A percentile compares a stretch with the other conserved stretches of the same genome.
phyloP scores from a whole-genome alignment of 2,329 filamentous ascomycete genomes.

The Magnaporthiopsis rhizophila region DNA sequence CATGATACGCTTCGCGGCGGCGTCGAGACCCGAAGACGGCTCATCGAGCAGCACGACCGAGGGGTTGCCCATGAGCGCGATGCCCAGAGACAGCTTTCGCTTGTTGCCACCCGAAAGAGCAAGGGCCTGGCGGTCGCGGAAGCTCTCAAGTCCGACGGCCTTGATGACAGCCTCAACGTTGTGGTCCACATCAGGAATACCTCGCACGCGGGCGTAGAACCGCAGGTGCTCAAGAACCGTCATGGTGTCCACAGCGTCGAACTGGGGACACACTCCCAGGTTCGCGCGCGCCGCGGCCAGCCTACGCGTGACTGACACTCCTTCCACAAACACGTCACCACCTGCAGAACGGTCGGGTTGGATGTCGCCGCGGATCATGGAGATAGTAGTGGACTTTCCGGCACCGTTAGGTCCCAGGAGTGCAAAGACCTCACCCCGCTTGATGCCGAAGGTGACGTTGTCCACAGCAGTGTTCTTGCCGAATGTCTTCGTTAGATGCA shows the following conservation, averaged over 20 bases:
- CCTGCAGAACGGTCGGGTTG: conserved; percentile 48
- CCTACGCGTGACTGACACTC: conserved; percentile 63
- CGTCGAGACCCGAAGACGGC: conserved; percentile 81
- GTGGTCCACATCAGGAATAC: conserved; percentile 64
- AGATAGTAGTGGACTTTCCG: conserved; percentile 85
- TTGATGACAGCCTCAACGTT: conserved; percentile 73
- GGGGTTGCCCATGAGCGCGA: conserved; percentile 88
- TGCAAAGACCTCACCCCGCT: conserved; percentile 76
- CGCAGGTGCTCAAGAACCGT: conserved; percentile 77
- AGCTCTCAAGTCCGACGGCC: conserved; percentile 69
- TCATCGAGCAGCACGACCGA: conserved; percentile 83
- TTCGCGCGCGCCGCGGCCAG: conserved; percentile 65
- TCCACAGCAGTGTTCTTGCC: conserved; percentile 72
- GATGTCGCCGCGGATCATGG: conserved; percentile 81
- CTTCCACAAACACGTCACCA: conserved; percentile 77
- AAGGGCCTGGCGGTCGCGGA: conserved; percentile 65
- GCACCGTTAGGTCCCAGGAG: conserved; percentile 86
- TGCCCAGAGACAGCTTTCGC: conserved; percentile 81
- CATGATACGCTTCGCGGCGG: conserved; percentile 85
- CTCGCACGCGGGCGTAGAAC: conserved; percentile 82
- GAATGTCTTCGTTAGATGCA: conserved; percentile 75
- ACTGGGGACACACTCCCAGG: conserved; percentile 87
- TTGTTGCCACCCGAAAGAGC: conserved; percentile 87
- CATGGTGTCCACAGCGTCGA: conserved; percentile 84
- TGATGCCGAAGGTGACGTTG: conserved; percentile 77